A percentile compares a stretch with the other conserved stretches of the same genome.
phyloP scores from a whole-genome alignment of 257 asterid genomes.

The Gynochthodes officinalis region DNA sequence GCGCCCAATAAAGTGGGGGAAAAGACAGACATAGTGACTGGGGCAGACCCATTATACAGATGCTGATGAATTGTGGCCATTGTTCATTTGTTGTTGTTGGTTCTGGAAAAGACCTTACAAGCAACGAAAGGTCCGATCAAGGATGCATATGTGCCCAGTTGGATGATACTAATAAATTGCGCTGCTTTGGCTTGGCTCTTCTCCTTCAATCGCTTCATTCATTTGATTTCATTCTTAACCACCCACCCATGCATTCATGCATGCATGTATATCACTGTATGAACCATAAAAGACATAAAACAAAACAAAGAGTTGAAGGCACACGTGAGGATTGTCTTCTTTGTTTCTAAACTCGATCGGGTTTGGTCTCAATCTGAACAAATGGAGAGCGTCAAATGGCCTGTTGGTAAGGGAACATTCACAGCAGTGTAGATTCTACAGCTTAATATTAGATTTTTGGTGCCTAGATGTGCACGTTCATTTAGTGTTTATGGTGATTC shows the following conservation, averaged over 20 bases:
- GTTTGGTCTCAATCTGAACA: conserved; percentile 4
- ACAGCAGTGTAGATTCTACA: background rate
- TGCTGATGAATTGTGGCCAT: background rate
- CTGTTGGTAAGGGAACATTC: conserved; percentile 59
- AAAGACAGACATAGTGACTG: background rate
- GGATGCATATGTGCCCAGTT: background rate
- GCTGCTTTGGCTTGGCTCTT: background rate
- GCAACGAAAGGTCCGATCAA: background rate
- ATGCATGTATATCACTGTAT: too few relatives aligned
- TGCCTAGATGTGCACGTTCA: conserved; percentile 37
- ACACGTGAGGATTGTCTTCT: conserved; percentile 24
- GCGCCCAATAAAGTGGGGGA: conserved; percentile 14
- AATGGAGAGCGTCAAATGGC: conserved; percentile 40
- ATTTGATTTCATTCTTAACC: too few relatives aligned
- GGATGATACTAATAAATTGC: background rate
- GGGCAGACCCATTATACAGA: conserved; percentile 22
- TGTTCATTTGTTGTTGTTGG: background rate
- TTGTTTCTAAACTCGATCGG: conserved; percentile 10
- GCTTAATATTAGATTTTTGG: background rate
- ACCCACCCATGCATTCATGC: too few relatives aligned
- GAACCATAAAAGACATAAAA: too few relatives aligned
- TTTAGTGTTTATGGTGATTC: too few relatives aligned
- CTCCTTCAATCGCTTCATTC: too few relatives aligned
- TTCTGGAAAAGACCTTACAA: background rate
- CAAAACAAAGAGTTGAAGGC: background rate